Evolutionary conservation across 345 rosid species (phyloP).

Genomic region (Lepidium sativum): DNA sequence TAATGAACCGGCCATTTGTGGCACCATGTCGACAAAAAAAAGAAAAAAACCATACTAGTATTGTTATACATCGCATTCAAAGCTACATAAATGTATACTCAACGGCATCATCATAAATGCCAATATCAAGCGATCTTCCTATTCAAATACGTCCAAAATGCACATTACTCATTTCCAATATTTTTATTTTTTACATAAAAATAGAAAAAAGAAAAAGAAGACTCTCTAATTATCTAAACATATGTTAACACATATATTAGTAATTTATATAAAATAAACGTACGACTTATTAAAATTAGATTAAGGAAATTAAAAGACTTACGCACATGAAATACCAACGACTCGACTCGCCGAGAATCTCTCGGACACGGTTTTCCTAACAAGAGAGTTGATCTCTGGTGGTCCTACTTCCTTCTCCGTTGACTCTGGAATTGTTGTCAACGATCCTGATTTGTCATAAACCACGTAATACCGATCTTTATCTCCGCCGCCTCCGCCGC

Average conservation of each 20-base stretch:
- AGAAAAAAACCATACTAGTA: not conserved
- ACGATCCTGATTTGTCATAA: slow-evolving; percentile 61
- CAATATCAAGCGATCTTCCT: not conserved
- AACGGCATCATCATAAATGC: slow-evolving; percentile 9
- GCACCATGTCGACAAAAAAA: too few species aligned
- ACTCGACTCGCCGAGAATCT: slow-evolving; percentile 47
- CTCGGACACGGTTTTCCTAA: slow-evolving; percentile 53
- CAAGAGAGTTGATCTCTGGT: slow-evolving; percentile 50
- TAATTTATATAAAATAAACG: not conserved
- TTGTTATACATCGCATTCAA: slow-evolving; percentile 8
- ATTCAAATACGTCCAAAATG: slow-evolving; percentile 1
- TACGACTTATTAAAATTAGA: not conserved
- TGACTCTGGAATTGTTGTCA: slow-evolving; percentile 82
- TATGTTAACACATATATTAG: not conserved
- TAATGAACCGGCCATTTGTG: too few species aligned
- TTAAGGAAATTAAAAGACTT: not conserved
- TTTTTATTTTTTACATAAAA: not conserved
- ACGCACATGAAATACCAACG: slow-evolving; percentile 53
- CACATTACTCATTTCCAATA: not conserved
- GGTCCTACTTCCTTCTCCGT: slow-evolving; percentile 38
- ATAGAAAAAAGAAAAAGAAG: not conserved
- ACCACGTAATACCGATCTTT: slow-evolving; percentile 36
- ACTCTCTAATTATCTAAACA: not conserved
- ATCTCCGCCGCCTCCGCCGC: not conserved
- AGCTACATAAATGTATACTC: not conserved